Base-by-base conservation (phyloP, 202 grass and related monocot genomes). In the Eragrostis tef region DNA sequence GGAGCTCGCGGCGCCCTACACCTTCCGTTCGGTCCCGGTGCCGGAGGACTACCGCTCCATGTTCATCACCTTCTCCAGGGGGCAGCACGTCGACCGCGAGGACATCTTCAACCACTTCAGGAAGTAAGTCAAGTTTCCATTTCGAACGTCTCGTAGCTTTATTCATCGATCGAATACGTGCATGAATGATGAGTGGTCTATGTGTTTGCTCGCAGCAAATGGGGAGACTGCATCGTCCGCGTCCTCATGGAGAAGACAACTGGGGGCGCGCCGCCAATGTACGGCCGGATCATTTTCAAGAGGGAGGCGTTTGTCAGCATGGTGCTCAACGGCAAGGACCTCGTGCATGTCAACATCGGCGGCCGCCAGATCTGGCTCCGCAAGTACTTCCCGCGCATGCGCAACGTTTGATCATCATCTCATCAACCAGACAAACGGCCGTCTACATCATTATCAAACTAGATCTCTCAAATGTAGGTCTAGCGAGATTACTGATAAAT, bases 61-160 rank as follows among this genome's bases (percentile, higher is more conserved):
- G 93, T 86, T 92, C 75, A 51, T 86, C 26, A 92, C 87, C 14
- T 94, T 92, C 47, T 90, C 93, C 0, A 82, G 51, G 49, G 90
- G 85, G 9, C 54, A 88, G 29, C 25, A 87, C 10, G 27, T 90
- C 0, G 81, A 31, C 0, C 73, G 85, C 1, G 85, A 88, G 7
- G 87, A 92, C 12, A 88, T 95, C 42, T 70, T 75, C 5, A 49
- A 71, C 31, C 77, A 95, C 77, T 95, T 92, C 52, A 82, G 49
- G 25, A 19, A 86, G 90, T 92, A 76, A 77, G 88, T 75, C 60
- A 26, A 47, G 17, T 14, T 6, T n/a, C 11, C 11, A 10, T 36
- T 46, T 24, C 12, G 3, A 2, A 15, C 34, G 34, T 39, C 34
- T 39, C 4, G 34, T 5, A 3, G 34, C 34, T 39, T 39, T 9